These are phyloP conservation scores for Penicillium waksmanii DNA, from an alignment of 495 filamentous ascomycete genomes.

Conservation along the genomic window DNA sequence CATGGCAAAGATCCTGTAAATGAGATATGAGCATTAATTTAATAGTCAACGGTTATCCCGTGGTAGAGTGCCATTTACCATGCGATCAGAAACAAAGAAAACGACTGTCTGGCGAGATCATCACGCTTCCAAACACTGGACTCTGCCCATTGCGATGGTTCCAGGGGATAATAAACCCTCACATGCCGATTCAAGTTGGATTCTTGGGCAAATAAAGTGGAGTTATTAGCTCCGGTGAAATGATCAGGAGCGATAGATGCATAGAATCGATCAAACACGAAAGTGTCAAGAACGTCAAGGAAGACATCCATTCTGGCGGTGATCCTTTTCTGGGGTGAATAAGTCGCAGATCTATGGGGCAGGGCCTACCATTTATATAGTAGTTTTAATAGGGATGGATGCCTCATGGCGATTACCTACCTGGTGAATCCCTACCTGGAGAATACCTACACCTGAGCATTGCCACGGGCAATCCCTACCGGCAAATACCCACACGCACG, in stretches of 20 bases:
- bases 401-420: slow-evolving; percentile 18
- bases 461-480: neutral
- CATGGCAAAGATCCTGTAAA: slow-evolving; percentile 66
- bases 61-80: slow-evolving; percentile 53
- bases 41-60: neutral
- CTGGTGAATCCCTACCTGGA: slow-evolving; percentile 6
- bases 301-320: slow-evolving; percentile 71
- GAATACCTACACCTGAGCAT: neutral
- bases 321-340: neutral
- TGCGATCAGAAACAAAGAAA: slow-evolving; percentile 70
- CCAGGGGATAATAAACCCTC: slow-evolving; percentile 59
- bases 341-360: neutral
- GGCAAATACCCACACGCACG: slow-evolving; percentile 15
- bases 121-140: slow-evolving; percentile 69
- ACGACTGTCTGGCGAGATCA: slow-evolving; percentile 64
- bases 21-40: neutral
- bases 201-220: slow-evolving; percentile 4
- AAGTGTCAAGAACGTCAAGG: slow-evolving; percentile 73
- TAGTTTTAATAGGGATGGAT: neutral
- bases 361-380: slow-evolving; percentile 6
- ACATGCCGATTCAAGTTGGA: slow-evolving; percentile 37
- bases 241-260: slow-evolving; percentile 60
- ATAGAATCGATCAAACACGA: slow-evolving; percentile 71
- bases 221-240: slow-evolving; percentile 32
- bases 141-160: slow-evolving; percentile 66